These are phyloP conservation scores for Leccinum rimulosum DNA, from an alignment of 768 basidiomycete species.

Conservation along the genomic window DNA sequence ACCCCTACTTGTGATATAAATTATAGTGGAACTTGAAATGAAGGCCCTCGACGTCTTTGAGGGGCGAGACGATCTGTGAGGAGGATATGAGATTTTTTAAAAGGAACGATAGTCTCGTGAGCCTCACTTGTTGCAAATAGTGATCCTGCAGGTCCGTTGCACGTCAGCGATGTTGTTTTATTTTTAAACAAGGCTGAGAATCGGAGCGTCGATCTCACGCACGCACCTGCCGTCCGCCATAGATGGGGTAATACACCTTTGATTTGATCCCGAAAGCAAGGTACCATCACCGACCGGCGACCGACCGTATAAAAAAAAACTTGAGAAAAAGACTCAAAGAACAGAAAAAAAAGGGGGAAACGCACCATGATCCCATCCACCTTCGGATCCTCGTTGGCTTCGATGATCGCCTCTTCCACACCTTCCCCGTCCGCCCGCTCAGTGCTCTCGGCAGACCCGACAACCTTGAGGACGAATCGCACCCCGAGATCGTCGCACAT, in stretches of 20 bases:
- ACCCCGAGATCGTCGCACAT: constrained; percentile 90
- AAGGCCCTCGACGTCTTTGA: constrained; percentile 97
- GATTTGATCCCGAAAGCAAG: not conserved
- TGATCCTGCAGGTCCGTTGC: constrained; percentile 61
- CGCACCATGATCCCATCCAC: constrained; percentile 95
- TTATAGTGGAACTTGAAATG: constrained; percentile 96
- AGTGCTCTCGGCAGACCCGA: constrained; percentile 44
- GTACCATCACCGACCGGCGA: not conserved
- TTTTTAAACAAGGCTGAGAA: not conserved
- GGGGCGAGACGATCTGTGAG: constrained; percentile 85
- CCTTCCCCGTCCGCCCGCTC: constrained; percentile 71
- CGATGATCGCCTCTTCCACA: constrained; percentile 93
- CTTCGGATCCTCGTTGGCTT: constrained; percentile 83
- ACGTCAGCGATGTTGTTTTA: constrained; percentile 4
- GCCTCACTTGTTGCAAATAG: constrained; percentile 85
- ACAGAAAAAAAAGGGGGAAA: not conserved
- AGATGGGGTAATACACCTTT: constrained; percentile 96
- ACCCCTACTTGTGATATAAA: constrained; percentile 85
- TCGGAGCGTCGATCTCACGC: not conserved
- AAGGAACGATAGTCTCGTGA: not conserved
- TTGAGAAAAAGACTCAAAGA: not conserved
- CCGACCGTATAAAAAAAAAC: not conserved
- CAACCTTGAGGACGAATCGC: constrained; percentile 74
- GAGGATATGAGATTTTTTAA: not conserved
- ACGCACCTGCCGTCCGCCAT: constrained; percentile 80